Conservation (phyloP, 1,284 basidiomycete genomes). For the Schizophyllum amplum region DNA sequence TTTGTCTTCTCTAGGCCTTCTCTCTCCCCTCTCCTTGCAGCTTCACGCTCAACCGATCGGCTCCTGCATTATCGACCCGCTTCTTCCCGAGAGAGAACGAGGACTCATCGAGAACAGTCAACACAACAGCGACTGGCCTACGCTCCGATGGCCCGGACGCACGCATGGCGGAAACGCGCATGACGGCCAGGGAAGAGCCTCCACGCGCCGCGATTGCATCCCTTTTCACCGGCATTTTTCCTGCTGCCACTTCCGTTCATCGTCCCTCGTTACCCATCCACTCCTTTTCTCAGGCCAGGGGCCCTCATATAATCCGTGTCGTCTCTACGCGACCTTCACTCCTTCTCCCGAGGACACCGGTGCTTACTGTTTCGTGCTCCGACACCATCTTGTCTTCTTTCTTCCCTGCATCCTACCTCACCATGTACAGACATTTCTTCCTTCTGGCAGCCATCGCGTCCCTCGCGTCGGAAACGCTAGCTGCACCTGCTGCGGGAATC, state of each 20-base stretch:
- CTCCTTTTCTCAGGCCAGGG: not conserved
- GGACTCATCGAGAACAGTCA: no score
- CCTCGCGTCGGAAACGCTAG: not conserved
- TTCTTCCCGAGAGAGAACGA: no score
- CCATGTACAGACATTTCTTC: not conserved
- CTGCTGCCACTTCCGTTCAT: not conserved
- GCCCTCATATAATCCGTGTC: not conserved
- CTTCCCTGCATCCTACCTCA: not conserved
- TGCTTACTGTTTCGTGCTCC: not conserved
- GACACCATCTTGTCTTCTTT: not conserved
- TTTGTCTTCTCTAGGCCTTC: no score
- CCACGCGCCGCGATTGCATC: not conserved
- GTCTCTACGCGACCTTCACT: no score
- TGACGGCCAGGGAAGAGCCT: not conserved
- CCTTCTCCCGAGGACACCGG: not conserved
- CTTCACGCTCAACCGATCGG: no score
- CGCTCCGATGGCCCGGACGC: not conserved
- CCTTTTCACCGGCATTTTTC: not conserved
- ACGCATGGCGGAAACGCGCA: no score
- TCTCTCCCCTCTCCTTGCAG: no score
- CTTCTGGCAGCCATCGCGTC: not conserved
- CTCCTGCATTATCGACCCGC: no score
- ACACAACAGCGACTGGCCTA: no score
- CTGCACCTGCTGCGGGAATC: not conserved
- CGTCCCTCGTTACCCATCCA: not conserved